phyloP scores from a whole-genome alignment of 2,329 filamentous ascomycete genomes.

The Aspergillus intermedius region DNA sequence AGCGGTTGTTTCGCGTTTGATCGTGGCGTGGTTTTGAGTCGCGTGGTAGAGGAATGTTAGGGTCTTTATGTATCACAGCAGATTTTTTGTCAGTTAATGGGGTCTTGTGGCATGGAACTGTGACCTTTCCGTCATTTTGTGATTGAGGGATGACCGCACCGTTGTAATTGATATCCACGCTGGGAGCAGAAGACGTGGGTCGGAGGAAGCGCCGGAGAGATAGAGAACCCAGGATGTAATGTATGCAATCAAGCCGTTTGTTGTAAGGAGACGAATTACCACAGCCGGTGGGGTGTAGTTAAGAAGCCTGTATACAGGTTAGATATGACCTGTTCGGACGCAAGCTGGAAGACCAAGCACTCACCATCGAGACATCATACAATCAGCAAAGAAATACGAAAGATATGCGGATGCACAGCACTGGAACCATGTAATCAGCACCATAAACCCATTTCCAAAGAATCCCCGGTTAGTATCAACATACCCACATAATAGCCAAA shows the following conservation, averaged over 20 bases:
- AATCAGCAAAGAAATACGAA: conserved; percentile 77
- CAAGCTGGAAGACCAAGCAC: conserved; percentile 16
- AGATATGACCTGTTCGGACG: background rate
- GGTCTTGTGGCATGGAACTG: background rate
- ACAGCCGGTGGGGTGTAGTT: conserved; percentile 75
- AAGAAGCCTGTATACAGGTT: conserved; percentile 55
- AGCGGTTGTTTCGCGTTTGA: conserved; percentile 69
- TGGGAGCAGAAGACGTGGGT: conserved; percentile 64
- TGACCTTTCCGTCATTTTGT: too few relatives aligned
- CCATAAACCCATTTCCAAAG: conserved; percentile 10
- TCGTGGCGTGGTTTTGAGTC: conserved; percentile 71
- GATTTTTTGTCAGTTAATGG: conserved; percentile 1
- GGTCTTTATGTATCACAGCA: conserved; percentile 42
- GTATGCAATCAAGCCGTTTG: conserved; percentile 68
- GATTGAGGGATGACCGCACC: conserved; percentile 37
- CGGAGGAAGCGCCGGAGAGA: conserved; percentile 62
- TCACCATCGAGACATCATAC: conserved; percentile 75
- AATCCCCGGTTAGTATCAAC: conserved; percentile 22
- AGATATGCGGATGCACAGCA: conserved; percentile 71
- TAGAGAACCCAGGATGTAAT: conserved; percentile 66
- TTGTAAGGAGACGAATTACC: conserved; percentile 69
- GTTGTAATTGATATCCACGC: conserved; percentile 74
- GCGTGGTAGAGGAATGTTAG: conserved; percentile 69
- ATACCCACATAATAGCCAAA: conserved; percentile 67
- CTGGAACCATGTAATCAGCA: conserved; percentile 36